Evolutionary conservation across 441 rosid genomes (phyloP).

Genomic region (Erysimum cheiri): DNA sequence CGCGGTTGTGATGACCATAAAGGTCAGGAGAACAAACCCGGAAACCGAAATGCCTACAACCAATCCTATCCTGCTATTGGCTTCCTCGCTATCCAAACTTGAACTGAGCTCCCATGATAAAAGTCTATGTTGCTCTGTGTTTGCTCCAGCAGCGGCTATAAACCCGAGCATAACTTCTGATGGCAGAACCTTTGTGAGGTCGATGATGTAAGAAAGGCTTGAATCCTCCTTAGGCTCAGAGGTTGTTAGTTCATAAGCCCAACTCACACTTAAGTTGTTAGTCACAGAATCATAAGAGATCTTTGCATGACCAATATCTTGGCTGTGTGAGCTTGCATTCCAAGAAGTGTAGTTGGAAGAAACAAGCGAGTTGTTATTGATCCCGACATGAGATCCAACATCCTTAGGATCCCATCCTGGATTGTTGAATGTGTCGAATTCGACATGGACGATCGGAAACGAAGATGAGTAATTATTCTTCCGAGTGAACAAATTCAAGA

Average conservation of each 20-base stretch:
- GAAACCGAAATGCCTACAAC: slow-evolving; percentile 43
- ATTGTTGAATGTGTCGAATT: slow-evolving; percentile 53
- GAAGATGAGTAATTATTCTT: slow-evolving; percentile 38
- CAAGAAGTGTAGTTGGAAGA: slow-evolving; percentile 45
- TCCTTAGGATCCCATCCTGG: slow-evolving; percentile 58
- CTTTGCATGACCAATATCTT: slow-evolving; percentile 43
- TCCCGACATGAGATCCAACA: slow-evolving; percentile 49
- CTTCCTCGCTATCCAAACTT: slow-evolving; percentile 38
- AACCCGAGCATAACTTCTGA: slow-evolving; percentile 47
- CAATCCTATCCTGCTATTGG: slow-evolving; percentile 36
- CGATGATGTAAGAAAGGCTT: slow-evolving; percentile 45
- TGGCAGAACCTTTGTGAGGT: slow-evolving; percentile 43
- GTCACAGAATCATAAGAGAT: slow-evolving; percentile 45
- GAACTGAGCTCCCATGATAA: slow-evolving; percentile 49
- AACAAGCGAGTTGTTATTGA: slow-evolving; percentile 52
- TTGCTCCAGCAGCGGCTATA: slow-evolving; percentile 44
- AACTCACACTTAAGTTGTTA: slow-evolving; percentile 49
- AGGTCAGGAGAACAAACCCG: slow-evolving; percentile 44
- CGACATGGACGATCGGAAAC: slow-evolving; percentile 50
- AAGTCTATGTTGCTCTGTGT: slow-evolving; percentile 38
- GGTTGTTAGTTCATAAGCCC: slow-evolving; percentile 39
- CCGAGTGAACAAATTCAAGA: slow-evolving; percentile 51
- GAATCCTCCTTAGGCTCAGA: slow-evolving; percentile 41
- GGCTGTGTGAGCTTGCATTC: slow-evolving; percentile 50
- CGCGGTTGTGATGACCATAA: slow-evolving; percentile 38